Base-by-base conservation (phyloP, 1,284 basidiomycete species). In the Sanguinoderma infundibulare region DNA sequence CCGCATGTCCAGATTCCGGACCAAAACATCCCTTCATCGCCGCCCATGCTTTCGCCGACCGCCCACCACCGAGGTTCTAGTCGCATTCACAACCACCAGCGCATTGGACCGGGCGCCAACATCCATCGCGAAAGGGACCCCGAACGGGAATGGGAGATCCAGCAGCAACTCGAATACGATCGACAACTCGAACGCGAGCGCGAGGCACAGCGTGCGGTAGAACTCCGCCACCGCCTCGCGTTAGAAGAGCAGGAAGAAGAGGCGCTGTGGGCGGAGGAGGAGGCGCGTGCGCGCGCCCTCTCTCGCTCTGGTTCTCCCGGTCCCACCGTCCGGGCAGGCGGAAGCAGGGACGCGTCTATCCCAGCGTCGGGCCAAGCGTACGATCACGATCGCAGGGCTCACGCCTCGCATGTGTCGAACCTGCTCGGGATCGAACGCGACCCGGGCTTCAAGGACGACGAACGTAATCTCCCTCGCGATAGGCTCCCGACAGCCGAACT, bases 1-100 rank as follows among this genome's bases (percentile, higher is more conserved):
- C 67, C 69, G 36, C 72, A 69, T 44, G 53, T 70, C 49, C 71
- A 72, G 52, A 57, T 70, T 39, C 66, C 72, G 5, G 55, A 65
- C 32, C 65, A 66, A 28, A 67, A 69, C 55, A 53, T 69, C 12
- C 67, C 73, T 15, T 22, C 63, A 15, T 70, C 71, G 17, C 71
- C 70, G 12, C 61, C 69, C 26, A 52, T 61, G 38, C 39, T 60
- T 6, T 61, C 69, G 30, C 66, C 71, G 32, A 70, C 70, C 15
- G 61, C 67, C n/a, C 65, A 67, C 56, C 63, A 65, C 39, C 68
- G 70, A 20, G 56, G 57, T 20, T 62, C 63, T 28, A 51, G 49
- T 36, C 64, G 57, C 61, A 72, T 83, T 44, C 90, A 91, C 72
- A 79, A 79, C 64, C 89, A 90, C 72, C 89, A 89, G 74, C 85